Evolutionary conservation across 805 yeast species (phyloP).

Genomic region (Cyberlindnera mycetangii): DNA sequence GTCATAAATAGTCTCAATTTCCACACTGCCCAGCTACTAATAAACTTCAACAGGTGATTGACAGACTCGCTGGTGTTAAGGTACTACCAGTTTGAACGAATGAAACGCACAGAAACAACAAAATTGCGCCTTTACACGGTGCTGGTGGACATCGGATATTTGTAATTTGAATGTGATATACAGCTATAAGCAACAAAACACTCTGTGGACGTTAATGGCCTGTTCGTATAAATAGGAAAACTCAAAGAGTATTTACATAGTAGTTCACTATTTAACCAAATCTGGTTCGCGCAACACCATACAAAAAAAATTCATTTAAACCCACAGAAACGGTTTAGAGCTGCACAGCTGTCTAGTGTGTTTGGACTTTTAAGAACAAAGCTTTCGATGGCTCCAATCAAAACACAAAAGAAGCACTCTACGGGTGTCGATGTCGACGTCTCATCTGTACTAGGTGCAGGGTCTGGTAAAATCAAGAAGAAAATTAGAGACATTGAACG

Average conservation of each 20-base stretch:
- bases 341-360: constrained; percentile 2
- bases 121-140: neutral
- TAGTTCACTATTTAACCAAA: neutral
- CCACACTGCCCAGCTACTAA: constrained; percentile 1
- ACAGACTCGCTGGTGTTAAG: constrained; percentile 58
- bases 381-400: constrained; percentile 18
- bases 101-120: neutral
- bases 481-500: constrained; percentile 86
- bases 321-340: neutral
- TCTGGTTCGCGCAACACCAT: constrained; percentile 9
- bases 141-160: neutral
- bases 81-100: constrained; percentile 55
- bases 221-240: too few species aligned
- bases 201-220: too few species aligned
- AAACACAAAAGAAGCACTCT: constrained; percentile 11
- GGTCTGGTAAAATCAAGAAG: constrained; percentile 63
- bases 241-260: neutral
- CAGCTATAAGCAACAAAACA: too few species aligned
- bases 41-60: constrained; percentile 38
- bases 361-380: neutral
- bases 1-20: neutral
- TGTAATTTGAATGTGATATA: too few species aligned
- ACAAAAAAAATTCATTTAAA: constrained; percentile 5
- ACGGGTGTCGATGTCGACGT: constrained; percentile 19
- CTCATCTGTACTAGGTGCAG: constrained; percentile 35